Base-by-base conservation (phyloP, 257 asterid species). In the Sherardia arvensis region DNA sequence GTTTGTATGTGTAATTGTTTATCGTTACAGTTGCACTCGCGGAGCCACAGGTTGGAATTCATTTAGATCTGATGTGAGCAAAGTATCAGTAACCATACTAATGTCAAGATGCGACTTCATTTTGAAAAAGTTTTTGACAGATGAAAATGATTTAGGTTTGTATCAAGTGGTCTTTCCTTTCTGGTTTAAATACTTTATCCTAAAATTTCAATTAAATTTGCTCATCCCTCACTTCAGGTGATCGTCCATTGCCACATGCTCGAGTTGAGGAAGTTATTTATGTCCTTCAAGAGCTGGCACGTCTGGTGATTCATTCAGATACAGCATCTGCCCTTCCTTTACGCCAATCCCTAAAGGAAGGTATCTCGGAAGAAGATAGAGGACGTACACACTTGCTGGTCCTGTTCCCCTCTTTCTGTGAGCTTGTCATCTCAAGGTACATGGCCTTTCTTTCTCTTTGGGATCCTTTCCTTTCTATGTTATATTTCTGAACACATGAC, bases 391-490 rank as follows among this genome's bases (percentile, higher is more conserved):
- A 93, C 81, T 82, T 93, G 77, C 81, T 93, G 76, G 87, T 87
- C 73, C 83, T 93, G 66, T 80, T 89, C 62, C 92, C 99, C 66
- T 76, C 97, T 49, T 83, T 93, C 36, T 85, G 97, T 78, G 99
- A 93, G 67, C 99, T 93, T 69, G 97, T 93, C 62, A 67, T 82
- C 69, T 87, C 99, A 70, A 87, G 99, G 99, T 93, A 85, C 53
- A 73, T 12, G 10, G 21, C 40, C 40, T 32, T 26, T 34, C n/a
- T 36, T 54, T 1, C 10, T 45, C 8, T 28, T 30, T 8, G 67
- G 47, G 27, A 30, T 18, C 20, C 2, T 17, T 6, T 43, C n/a
- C 17, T 15, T 17, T 43, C 45, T 11, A 17, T 38, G n/a, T n/a
- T n/a, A n/a, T n/a, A 43, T 61, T 45, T 17, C 11, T 1, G 30